Evolutionary conservation across 805 yeast species (phyloP).

Genomic region (Metschnikowia cubensis): DNA sequence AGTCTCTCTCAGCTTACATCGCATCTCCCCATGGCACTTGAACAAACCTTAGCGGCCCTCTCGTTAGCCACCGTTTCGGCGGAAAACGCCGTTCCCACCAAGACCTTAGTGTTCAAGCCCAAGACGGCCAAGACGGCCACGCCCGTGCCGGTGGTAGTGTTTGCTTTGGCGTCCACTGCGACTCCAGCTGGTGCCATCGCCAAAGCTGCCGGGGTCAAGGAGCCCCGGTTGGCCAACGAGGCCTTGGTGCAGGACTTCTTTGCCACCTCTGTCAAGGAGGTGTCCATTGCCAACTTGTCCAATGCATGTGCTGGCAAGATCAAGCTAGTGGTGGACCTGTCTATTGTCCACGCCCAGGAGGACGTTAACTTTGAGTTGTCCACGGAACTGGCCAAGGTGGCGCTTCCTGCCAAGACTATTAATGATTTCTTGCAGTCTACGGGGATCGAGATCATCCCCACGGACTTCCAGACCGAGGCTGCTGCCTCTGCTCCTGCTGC

Average conservation of each 20-base stretch:
- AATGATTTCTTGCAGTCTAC: slow-evolving; percentile 45
- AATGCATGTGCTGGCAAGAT: slow-evolving; percentile 48
- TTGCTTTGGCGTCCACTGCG: slow-evolving; percentile 66
- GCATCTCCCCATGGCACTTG: slow-evolving; percentile 51
- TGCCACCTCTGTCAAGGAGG: slow-evolving; percentile 53
- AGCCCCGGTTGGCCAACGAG: slow-evolving; percentile 83
- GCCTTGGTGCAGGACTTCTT: slow-evolving; percentile 69
- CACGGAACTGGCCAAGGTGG: slow-evolving; percentile 50
- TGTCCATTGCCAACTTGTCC: slow-evolving; percentile 52
- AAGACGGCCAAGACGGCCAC: slow-evolving; percentile 79
- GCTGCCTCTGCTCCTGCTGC: slow-evolving; percentile 30
- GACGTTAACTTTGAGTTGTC: slow-evolving; percentile 42
- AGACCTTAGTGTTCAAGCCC: slow-evolving; percentile 84
- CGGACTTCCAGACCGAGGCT: slow-evolving; percentile 50
- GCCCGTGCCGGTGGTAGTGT: slow-evolving; percentile 75
- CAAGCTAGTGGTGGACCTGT: slow-evolving; percentile 56
- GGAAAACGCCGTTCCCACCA: slow-evolving; percentile 53
- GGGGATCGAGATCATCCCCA: slow-evolving; percentile 48
- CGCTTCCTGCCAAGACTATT: slow-evolving; percentile 45
- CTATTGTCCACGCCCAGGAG: slow-evolving; percentile 40
- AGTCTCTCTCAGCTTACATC: neutral
- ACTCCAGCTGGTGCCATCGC: slow-evolving; percentile 70
- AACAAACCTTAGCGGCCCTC: slow-evolving; percentile 62
- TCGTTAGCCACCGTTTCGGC: slow-evolving; percentile 54
- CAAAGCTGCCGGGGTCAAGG: slow-evolving; percentile 65